These are phyloP conservation scores for Elsinoe fawcettii DNA, from an alignment of 2,329 filamentous ascomycete genomes.

Conservation along the genomic window DNA sequence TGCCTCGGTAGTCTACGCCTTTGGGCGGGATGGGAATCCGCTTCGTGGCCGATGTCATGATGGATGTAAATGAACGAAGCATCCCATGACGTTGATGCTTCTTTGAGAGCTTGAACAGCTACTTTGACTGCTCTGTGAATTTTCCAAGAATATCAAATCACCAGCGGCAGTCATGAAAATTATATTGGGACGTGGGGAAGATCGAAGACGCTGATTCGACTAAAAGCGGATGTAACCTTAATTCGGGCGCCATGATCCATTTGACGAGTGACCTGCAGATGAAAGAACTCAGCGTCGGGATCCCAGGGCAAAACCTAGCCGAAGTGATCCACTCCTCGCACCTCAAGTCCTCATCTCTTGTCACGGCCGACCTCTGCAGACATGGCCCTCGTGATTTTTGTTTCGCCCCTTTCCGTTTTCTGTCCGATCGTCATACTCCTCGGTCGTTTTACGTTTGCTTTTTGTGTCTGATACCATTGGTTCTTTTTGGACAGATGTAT, in stretches of 20 bases:
- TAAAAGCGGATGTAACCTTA: neutral
- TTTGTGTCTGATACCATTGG: neutral
- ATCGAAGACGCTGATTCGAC: neutral
- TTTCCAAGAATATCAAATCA: neutral
- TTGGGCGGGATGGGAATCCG: slow-evolving; percentile 76
- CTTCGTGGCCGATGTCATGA: slow-evolving; percentile 34
- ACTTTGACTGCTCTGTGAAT: neutral
- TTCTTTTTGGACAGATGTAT: neutral
- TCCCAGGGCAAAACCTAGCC: neutral
- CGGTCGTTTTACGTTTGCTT: neutral
- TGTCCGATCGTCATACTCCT: neutral
- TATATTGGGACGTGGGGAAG: slow-evolving; percentile 13
- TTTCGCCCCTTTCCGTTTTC: neutral
- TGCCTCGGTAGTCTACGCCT: slow-evolving; percentile 89
- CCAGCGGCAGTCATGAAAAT: neutral
- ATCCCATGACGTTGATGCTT: slow-evolving; percentile 27
- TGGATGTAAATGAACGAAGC: slow-evolving; percentile 30
- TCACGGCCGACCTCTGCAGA: neutral
- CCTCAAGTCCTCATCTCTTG: neutral
- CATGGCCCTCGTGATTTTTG: neutral
- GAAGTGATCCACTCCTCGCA: slow-evolving; percentile 1
- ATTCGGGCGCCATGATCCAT: neutral
- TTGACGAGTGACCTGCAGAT: neutral
- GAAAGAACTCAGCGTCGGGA: neutral
- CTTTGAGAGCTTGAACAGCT: neutral